Percentiles rank a stretch among this genome's conserved stretches.
phyloP scores from a whole-genome alignment of 192 early-diverging fungal species.

The Linnemannia elongata region DNA sequence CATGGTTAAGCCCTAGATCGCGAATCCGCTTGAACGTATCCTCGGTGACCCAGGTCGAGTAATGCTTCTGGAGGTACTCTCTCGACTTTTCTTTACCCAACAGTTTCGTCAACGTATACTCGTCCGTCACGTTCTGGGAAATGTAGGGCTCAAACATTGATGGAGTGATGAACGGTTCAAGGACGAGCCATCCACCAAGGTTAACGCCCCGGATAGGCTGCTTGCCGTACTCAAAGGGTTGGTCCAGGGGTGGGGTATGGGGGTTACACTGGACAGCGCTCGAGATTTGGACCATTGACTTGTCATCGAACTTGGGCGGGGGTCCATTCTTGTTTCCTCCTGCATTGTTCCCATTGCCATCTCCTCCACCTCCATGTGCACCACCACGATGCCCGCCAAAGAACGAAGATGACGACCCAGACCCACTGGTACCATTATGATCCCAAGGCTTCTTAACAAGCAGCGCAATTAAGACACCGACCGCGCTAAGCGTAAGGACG shows the following conservation, averaged over 20 bases:
- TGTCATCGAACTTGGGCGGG: slow-evolving; percentile 15
- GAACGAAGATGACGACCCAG: background rate
- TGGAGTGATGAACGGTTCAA: slow-evolving; percentile 73
- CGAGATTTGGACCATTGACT: slow-evolving; percentile 27
- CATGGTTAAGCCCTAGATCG: slow-evolving; percentile 71
- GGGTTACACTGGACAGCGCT: slow-evolving; percentile 35
- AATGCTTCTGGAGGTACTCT: slow-evolving; percentile 65
- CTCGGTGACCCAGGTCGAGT: slow-evolving; percentile 72
- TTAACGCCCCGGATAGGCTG: slow-evolving; percentile 77
- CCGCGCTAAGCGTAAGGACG: slow-evolving; percentile 21
- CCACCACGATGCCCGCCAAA: background rate
- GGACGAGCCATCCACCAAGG: slow-evolving; percentile 78
- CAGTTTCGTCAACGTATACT: slow-evolving; percentile 72
- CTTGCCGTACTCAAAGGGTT: slow-evolving; percentile 60
- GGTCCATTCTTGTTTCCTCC: background rate
- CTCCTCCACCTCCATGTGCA: background rate
- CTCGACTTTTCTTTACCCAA: slow-evolving; percentile 71
- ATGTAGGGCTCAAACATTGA: slow-evolving; percentile 61
- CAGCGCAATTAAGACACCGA: slow-evolving; percentile 14
- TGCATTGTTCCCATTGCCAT: background rate
- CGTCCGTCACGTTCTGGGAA: slow-evolving; percentile 64
- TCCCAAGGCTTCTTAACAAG: slow-evolving; percentile 35
- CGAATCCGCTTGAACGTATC: slow-evolving; percentile 71
- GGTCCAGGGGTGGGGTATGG: slow-evolving; percentile 56
- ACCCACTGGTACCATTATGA: background rate